These are phyloP conservation scores for Glycyrrhiza uralensis DNA, from an alignment of 306 rosid species.

Conservation along the genomic window DNA sequence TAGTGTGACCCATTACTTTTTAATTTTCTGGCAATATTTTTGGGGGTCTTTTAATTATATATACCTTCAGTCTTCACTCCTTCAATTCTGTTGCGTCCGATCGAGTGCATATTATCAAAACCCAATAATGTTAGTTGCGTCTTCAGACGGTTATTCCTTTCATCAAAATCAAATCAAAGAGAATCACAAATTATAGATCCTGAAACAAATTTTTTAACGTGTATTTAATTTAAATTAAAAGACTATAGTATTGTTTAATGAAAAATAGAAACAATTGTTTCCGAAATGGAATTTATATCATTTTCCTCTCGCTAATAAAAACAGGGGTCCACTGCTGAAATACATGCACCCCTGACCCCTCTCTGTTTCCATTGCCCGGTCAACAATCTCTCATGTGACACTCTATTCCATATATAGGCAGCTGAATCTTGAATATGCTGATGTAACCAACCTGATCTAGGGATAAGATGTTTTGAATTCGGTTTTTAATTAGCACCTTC, in stretches of 20 bases:
- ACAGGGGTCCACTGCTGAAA: conserved; percentile 31
- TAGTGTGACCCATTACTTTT: conserved; percentile 17
- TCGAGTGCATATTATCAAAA: conserved; percentile 4
- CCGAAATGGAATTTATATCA: not conserved
- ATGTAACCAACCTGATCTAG: not conserved
- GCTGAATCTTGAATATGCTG: not conserved
- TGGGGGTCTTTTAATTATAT: not conserved
- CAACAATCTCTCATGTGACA: conserved; percentile 23
- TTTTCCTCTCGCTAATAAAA: conserved; percentile 11
- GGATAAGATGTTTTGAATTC: not conserved
- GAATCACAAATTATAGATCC: conserved; percentile 22
- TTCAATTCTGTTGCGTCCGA: not conserved
- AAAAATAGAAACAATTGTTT: not conserved
- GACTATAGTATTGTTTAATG: too few species aligned
- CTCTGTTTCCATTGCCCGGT: not conserved
- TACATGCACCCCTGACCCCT: not conserved
- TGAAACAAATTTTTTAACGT: not conserved
- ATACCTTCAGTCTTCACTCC: conserved; percentile 6
- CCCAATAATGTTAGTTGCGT: conserved; percentile 38
- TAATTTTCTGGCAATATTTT: conserved; percentile 26
- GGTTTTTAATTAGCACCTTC: not conserved
- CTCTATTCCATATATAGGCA: not conserved
- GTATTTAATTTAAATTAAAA: not conserved
- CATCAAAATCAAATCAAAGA: conserved; percentile 18
- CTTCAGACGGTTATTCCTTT: conserved; percentile 27